Conservation (phyloP, 805 yeast species). For the Maudiozyma saulgeensis region DNA sequence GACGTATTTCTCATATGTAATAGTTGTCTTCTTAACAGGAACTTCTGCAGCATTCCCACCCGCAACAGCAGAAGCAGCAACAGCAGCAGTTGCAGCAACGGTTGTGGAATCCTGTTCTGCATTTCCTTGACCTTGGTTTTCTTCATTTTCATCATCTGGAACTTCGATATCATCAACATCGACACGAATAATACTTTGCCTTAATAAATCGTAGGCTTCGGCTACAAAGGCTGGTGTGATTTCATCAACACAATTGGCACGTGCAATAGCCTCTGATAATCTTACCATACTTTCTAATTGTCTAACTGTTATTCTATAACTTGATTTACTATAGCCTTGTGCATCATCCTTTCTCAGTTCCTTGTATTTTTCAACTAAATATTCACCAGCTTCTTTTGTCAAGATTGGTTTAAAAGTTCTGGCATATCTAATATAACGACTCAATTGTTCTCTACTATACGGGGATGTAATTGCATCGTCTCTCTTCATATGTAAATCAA, state of each 20-base stretch:
- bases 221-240: slow-evolving; percentile 78
- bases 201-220: slow-evolving; percentile 82
- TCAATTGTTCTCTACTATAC: slow-evolving; percentile 75
- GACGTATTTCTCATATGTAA: slow-evolving; percentile 80
- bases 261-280: slow-evolving; percentile 89
- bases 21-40: slow-evolving; percentile 34
- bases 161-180: slow-evolving; percentile 82
- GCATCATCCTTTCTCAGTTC: slow-evolving; percentile 85
- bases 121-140: slow-evolving; percentile 8
- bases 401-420: slow-evolving; percentile 84
- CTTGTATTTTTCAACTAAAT: slow-evolving; percentile 68
- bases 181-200: slow-evolving; percentile 87
- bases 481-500: slow-evolving; percentile 79
- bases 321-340: slow-evolving; percentile 66
- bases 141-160: slow-evolving; percentile 1
- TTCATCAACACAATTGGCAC: slow-evolving; percentile 89
- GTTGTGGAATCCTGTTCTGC: slow-evolving; percentile 4
- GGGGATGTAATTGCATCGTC: slow-evolving; percentile 90
- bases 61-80: background rate
- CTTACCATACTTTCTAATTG: slow-evolving; percentile 92
- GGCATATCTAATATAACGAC: slow-evolving; percentile 85
- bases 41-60: background rate
- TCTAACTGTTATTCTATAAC: slow-evolving; percentile 93
- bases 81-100: slow-evolving; percentile 5
- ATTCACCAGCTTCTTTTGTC: slow-evolving; percentile 71